A percentile compares a stretch with the other conserved stretches of the same genome.
These are phyloP conservation scores for Boletus vermiculosoides DNA, from an alignment of 768 basidiomycete species.

Conservation along the genomic window DNA sequence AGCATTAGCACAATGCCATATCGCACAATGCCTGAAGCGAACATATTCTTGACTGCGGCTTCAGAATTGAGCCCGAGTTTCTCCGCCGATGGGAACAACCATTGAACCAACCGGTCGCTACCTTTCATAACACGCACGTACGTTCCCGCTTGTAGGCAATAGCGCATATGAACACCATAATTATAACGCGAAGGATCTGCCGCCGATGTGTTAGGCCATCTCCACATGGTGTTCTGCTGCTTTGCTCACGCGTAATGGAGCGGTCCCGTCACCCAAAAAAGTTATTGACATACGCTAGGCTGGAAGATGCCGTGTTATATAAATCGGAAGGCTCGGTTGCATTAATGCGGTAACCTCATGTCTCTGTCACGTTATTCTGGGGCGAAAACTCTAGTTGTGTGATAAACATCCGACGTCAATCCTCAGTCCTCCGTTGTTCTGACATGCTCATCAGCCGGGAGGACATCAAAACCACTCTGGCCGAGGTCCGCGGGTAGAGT, in stretches of 20 bases:
- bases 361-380: background rate
- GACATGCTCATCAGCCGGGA: constrained; percentile 48
- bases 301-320: background rate
- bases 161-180: background rate
- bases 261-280: constrained; percentile 14
- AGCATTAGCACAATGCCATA: background rate
- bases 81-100: constrained; percentile 13
- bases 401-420: background rate
- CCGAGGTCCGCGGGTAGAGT: constrained; percentile 77
- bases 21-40: constrained; percentile 4
- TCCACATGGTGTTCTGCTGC: background rate
- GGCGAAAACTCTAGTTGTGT: background rate
- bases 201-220: background rate
- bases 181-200: background rate
- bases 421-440: constrained; percentile 17
- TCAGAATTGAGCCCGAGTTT: background rate
- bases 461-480: constrained; percentile 80
- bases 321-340: background rate
- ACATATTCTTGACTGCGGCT: constrained; percentile 2
- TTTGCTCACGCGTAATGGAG: background rate
- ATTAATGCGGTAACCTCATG: background rate
- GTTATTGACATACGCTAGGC: background rate
- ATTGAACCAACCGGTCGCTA: background rate
- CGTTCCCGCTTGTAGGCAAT: constrained; percentile 6
- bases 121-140: background rate